These are phyloP conservation scores for Yarrowia keelungensis DNA, from an alignment of 805 yeast genomes.

Conservation along the genomic window DNA sequence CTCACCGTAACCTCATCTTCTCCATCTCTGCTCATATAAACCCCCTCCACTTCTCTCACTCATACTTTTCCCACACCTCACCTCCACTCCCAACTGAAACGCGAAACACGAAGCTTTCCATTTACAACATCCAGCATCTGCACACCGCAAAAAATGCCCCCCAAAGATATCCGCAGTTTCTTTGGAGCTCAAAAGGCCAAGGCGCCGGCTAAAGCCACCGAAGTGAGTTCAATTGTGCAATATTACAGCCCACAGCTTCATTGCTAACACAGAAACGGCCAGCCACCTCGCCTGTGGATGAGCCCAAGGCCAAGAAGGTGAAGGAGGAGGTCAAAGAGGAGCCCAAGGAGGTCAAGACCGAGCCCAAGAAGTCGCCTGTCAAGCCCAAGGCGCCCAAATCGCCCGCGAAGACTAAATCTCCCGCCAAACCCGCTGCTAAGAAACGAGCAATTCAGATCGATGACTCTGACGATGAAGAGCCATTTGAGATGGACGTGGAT, in stretches of 20 bases:
- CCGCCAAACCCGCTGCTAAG: constrained; percentile 9
- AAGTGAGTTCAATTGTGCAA: constrained; percentile 15
- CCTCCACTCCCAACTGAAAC: constrained; percentile 24
- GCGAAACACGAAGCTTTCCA: constrained; percentile 31
- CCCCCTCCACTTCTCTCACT: background rate
- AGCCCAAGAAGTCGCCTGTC: constrained; percentile 1
- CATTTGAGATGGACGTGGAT: constrained; percentile 4
- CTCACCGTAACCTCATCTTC: too few relatives aligned
- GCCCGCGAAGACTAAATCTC: constrained; percentile 3
- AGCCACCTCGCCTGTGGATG: constrained; percentile 15
- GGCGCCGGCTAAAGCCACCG: constrained; percentile 4
- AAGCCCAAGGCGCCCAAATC: constrained; percentile 4
- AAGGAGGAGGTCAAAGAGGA: constrained; percentile 13
- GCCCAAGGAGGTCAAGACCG: constrained; percentile 16
- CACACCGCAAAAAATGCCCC: constrained; percentile 20
- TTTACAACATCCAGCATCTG: background rate
- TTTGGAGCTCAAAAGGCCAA: constrained; percentile 31
- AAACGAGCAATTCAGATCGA: constrained; percentile 10
- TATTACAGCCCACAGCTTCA: too few relatives aligned
- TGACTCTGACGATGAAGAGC: constrained; percentile 15
- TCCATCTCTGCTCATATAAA: too few relatives aligned
- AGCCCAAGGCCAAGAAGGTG: constrained; percentile 2
- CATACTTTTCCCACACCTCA: background rate
- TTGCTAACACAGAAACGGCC: constrained; percentile 31
- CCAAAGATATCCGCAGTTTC: constrained; percentile 38